A percentile compares a stretch with the other conserved stretches of the same genome.
Conservation (phyloP, 2,329 filamentous ascomycete species). For the Diaporthe citriasiana region DNA sequence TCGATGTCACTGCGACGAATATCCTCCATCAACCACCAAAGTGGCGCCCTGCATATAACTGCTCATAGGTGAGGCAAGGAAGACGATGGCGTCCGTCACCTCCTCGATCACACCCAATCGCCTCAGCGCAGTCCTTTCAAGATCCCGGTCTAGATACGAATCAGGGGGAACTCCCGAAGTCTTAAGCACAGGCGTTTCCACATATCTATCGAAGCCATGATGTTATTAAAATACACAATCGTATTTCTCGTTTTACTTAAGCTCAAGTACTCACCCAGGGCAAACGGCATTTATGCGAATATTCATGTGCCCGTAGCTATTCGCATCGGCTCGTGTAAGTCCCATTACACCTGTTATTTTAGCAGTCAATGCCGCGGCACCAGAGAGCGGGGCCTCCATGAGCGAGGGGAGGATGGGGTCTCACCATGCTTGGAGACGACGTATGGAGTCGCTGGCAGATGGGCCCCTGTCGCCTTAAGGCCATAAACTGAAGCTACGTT, state of each 20-base stretch:
- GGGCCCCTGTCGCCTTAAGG: conserved; percentile 55
- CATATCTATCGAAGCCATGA: background rate
- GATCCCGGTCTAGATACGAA: conserved; percentile 47
- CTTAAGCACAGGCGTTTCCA: background rate
- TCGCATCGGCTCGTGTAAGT: conserved; percentile 8
- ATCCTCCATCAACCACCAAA: conserved; percentile 63
- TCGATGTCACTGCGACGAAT: conserved; percentile 44
- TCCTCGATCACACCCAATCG: conserved; percentile 64
- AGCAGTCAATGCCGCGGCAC: background rate
- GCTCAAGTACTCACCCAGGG: background rate
- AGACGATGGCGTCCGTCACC: conserved; percentile 66
- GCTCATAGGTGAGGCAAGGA: conserved; percentile 65
- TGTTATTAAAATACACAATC: background rate
- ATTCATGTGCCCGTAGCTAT: conserved; percentile 13
- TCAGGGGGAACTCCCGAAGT: background rate
- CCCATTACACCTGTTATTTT: background rate
- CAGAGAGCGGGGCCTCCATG: no score
- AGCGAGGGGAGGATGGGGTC: background rate
- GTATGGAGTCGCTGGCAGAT: conserved; percentile 61
- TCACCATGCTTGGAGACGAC: conserved; percentile 65
- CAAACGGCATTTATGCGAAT: conserved; percentile 21
- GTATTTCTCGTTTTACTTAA: no score
- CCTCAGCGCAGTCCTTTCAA: conserved; percentile 61
- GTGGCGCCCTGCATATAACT: conserved; percentile 66
- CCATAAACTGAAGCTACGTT: conserved; percentile 69